Evolutionary conservation across 352 stramenopile species (phyloP), one percentile per base, ranked within the genome.

Genomic region (Phytophthora sansomeana): DNA sequence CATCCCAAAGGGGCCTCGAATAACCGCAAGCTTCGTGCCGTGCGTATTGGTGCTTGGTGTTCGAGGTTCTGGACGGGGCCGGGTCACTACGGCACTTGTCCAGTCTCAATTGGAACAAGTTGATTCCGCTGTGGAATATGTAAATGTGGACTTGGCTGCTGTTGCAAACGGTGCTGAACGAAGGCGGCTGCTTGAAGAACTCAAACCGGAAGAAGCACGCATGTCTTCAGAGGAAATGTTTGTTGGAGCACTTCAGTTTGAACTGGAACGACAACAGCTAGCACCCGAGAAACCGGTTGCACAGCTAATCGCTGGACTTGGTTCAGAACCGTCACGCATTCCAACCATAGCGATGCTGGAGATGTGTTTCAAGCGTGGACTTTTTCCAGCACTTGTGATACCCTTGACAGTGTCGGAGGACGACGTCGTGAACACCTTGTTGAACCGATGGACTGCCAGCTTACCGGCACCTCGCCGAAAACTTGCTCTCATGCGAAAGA

Each of bases 361-460:
- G 21, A 46, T 50, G 5, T 87, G 75, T 43, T 85, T 89, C 16
- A 55, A 76, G 52, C 56, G 67, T 2, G 58, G 78, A 21, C n/a
- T 90, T 17, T 84, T 88, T 38, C 82, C 85, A 21, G 58, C 75
- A 5, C 54, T 89, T n/a, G 80, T 90, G 13, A 30, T 91, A 19
- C 70, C 85, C 4, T 35, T 89, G 4, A 46, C 54, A 1, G 38
- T 74, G 3, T 56, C 67, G 0, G 80, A 88, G 52, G 69, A 77
- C 0, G 39, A 67, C 11, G 41, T 54, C 6, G 51, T 87, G 13
- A 32, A 67, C 8, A 42, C 41, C n/a, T 68, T 75, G 42, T 62
- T 86, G n/a, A 35, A n/a, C 28, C 49, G 46, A 28, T 91, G 78
- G 82, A 35, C 48, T 47, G 43, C 47, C 4, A 62, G 47, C 16